Evolutionary conservation across 2,329 filamentous ascomycete genomes (phyloP).

Genomic region (Exophiala viscosa): DNA sequence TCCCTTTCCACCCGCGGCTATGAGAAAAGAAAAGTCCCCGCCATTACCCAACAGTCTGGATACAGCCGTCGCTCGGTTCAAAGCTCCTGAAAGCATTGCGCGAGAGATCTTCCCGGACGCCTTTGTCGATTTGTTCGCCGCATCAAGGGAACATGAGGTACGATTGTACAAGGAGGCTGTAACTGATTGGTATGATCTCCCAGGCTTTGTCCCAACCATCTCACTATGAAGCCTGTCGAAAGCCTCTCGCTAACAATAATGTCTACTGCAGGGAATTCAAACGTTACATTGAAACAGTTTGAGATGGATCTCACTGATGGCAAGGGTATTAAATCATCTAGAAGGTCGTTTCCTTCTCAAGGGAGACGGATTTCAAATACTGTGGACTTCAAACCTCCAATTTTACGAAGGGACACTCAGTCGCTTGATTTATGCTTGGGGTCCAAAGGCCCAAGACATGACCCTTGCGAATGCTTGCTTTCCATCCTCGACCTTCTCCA

Average conservation of each 20-base stretch:
- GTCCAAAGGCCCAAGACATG: conserved; percentile 5
- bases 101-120: conserved; percentile 86
- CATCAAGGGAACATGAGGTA: conserved; percentile 88
- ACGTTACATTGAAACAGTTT: conserved; percentile 6
- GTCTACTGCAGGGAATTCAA: conserved; percentile 61
- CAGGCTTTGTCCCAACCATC: neutral
- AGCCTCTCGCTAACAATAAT: neutral
- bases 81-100: conserved; percentile 75
- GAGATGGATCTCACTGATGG: too few relatives aligned
- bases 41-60: conserved; percentile 77
- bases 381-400: too few relatives aligned
- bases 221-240: neutral
- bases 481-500: conserved; percentile 4
- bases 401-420: neutral
- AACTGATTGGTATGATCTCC: conserved; percentile 61
- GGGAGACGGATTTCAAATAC: too few relatives aligned
- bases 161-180: conserved; percentile 92
- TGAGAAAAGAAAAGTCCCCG: conserved; percentile 73
- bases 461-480: conserved; percentile 2
- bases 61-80: conserved; percentile 76
- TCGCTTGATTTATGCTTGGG: neutral
- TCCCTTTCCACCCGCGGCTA: conserved; percentile 72
- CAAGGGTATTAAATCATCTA: too few relatives aligned
- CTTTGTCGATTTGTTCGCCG: conserved; percentile 91
- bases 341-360: too few relatives aligned